Percentiles rank a stretch among this genome's conserved stretches.
These are phyloP conservation scores for Arachis stenosperma DNA, from an alignment of 306 rosid species.

Conservation along the genomic window DNA sequence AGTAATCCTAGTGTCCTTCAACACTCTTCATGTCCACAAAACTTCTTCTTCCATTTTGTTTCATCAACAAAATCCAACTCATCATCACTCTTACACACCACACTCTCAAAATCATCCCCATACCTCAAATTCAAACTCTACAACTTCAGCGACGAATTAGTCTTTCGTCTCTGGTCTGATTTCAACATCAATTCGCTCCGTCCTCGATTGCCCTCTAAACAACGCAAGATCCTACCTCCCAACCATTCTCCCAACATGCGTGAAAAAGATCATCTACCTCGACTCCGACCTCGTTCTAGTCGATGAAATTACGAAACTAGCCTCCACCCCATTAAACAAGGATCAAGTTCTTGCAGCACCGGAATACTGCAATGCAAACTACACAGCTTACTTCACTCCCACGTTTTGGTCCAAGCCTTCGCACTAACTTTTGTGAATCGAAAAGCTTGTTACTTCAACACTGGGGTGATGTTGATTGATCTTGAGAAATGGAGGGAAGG, in stretches of 20 bases:
- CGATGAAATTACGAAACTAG: constrained; percentile 86
- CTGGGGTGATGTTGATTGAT: constrained; percentile 97
- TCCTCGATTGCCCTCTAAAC: constrained; percentile 88
- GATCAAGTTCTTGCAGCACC: constrained; percentile 76
- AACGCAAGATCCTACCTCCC: constrained; percentile 84
- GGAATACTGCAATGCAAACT: constrained; percentile 92
- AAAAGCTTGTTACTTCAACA: constrained; percentile 79
- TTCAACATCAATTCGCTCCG: constrained; percentile 92
- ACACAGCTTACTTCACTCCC: constrained; percentile 75
- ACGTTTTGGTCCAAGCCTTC: constrained; percentile 89
- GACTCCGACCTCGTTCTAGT: constrained; percentile 91
- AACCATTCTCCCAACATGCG: constrained; percentile 65
- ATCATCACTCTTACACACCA: constrained; percentile 53
- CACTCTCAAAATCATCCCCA: constrained; percentile 70
- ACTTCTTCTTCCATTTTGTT: constrained; percentile 77
- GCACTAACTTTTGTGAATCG: constrained; percentile 58
- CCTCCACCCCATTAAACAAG: constrained; percentile 54
- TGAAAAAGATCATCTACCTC: constrained; percentile 75
- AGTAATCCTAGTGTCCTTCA: constrained; percentile 81
- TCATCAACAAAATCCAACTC: constrained; percentile 61
- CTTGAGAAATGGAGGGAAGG: constrained; percentile 78
- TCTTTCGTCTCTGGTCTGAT: constrained; percentile 76
- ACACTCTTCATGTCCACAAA: constrained; percentile 88
- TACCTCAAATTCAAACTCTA: constrained; percentile 76
- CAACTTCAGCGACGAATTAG: constrained; percentile 59